Percentiles rank a stretch among this genome's conserved stretches.
Evolutionary conservation across 1,284 basidiomycete genomes (phyloP).

Genomic region (Leccinum solheimii): DNA sequence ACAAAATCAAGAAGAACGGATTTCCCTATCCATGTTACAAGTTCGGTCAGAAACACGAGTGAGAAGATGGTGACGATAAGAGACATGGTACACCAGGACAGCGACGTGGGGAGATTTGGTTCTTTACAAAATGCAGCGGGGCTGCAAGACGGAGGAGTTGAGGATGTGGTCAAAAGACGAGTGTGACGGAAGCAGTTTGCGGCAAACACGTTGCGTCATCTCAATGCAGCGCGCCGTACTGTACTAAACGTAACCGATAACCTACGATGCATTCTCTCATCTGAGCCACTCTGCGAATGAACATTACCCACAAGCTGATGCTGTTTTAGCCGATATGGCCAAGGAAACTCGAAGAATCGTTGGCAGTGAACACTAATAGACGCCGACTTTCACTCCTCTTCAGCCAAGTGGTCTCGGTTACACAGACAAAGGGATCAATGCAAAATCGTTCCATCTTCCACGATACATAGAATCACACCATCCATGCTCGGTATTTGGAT

Average conservation of each 20-base stretch:
- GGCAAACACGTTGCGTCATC: constrained; percentile 5
- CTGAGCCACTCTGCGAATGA: neutral
- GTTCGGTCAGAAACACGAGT: constrained; percentile 78
- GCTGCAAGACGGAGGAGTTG: neutral
- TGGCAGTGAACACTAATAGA: neutral
- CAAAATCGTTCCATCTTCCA: neutral
- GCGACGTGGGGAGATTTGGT: neutral
- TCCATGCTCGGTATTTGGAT: neutral
- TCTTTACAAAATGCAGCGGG: constrained; percentile 7
- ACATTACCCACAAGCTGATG: neutral
- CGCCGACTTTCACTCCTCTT: neutral
- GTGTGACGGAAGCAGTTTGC: neutral
- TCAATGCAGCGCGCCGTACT: neutral
- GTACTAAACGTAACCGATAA: too few relatives aligned
- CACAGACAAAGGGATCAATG: neutral
- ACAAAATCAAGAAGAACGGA: constrained; percentile 79
- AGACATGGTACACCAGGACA: constrained; percentile 49
- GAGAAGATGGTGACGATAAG: constrained; percentile 80
- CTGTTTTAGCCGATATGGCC: neutral
- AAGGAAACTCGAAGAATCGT: neutral
- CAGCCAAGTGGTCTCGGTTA: too few relatives aligned
- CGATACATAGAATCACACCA: neutral
- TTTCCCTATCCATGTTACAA: constrained; percentile 87
- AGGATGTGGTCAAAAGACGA: neutral
- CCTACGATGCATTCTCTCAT: neutral